Base-by-base conservation (phyloP, 169 alveolate species). In the Hammondia hammondi region DNA sequence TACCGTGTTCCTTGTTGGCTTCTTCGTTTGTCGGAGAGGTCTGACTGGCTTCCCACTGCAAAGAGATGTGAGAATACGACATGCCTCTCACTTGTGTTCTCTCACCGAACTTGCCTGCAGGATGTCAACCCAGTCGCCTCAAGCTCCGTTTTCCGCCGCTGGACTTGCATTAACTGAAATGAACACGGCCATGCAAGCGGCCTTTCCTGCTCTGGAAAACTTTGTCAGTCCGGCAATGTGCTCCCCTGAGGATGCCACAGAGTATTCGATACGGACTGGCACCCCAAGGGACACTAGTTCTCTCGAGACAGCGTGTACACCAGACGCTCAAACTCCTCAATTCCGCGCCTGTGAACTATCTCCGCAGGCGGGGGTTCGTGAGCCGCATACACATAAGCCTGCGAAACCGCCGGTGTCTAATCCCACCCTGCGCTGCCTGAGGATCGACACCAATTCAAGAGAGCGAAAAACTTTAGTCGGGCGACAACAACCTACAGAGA, bases 291-390 rank as follows among this genome's bases (percentile, higher is more conserved):
- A 77, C 24, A 37, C 12, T 17, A 46, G 87, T 46, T 77, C 87
- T 17, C 56, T 77, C 87, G 87, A 77, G 87, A 77, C 87, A 17
- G 87, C 87, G 48, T 32, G 56, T 52, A 77, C 87, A 4, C 87
- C 87, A 39, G 24, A 32, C 48, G 43, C 45, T 19, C 87, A 32
- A 32, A 77, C 87, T 17, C 87, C 45, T 32, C 87, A 77, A 46
- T 17, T 32, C 48, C 45, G 27, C 27, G 29, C 56, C 19, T 77
- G 87, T 32, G 87, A n/a, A 32, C 32, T n/a, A 5, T 77, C 87
- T 9, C 87, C 87, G 43, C 87, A 77, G 87, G 87, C 48, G 5
- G 87, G 48, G 46, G 7, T 32, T 77, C 48, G 46, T 39, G 43
- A 77, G 3, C 56, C 87, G 43, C 48, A 9, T 67, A 67, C n/a